These are phyloP conservation scores for Brachypodium distachyon DNA, from an alignment of 202 grass and related monocot genomes.

Conservation along the genomic window DNA sequence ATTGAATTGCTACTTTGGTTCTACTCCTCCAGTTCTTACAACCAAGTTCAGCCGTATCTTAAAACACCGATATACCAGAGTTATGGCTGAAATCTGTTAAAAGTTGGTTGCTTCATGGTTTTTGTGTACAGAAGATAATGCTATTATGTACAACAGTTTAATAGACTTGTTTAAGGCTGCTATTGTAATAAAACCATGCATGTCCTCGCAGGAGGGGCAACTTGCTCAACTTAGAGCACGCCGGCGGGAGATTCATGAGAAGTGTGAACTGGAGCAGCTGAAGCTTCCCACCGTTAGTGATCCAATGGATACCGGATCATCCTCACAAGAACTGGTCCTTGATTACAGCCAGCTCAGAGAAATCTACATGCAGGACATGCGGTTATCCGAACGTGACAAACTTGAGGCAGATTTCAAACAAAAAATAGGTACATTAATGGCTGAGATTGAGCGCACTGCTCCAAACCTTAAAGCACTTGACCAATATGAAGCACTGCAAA, in stretches of 20 bases:
- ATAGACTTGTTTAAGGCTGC: slow-evolving; percentile 1
- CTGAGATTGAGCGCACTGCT: slow-evolving; percentile 83
- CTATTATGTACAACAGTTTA: background rate
- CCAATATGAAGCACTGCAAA: slow-evolving; percentile 86
- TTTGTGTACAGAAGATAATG: background rate
- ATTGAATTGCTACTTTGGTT: too few relatives aligned
- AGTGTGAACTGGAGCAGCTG: slow-evolving; percentile 87
- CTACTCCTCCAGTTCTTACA: too few relatives aligned
- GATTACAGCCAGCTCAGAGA: slow-evolving; percentile 75
- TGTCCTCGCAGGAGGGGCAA: slow-evolving; percentile 54
- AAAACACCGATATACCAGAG: too few relatives aligned
- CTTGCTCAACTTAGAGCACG: slow-evolving; percentile 54
- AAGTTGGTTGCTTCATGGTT: slow-evolving; percentile 8
- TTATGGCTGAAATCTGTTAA: slow-evolving; percentile 9
- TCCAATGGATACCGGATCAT: slow-evolving; percentile 65
- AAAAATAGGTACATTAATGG: slow-evolving; percentile 48
- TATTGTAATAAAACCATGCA: slow-evolving; percentile 16
- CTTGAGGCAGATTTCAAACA: slow-evolving; percentile 82
- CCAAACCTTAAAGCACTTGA: slow-evolving; percentile 95
- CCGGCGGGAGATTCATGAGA: slow-evolving; percentile 66
- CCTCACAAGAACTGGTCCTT: slow-evolving; percentile 34
- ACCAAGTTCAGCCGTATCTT: too few relatives aligned
- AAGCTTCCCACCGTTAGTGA: slow-evolving; percentile 74
- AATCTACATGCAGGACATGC: slow-evolving; percentile 57
- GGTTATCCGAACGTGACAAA: slow-evolving; percentile 70